Evolutionary conservation across 257 asterid species (phyloP).

Genomic region (Ligustrum vulgare): DNA sequence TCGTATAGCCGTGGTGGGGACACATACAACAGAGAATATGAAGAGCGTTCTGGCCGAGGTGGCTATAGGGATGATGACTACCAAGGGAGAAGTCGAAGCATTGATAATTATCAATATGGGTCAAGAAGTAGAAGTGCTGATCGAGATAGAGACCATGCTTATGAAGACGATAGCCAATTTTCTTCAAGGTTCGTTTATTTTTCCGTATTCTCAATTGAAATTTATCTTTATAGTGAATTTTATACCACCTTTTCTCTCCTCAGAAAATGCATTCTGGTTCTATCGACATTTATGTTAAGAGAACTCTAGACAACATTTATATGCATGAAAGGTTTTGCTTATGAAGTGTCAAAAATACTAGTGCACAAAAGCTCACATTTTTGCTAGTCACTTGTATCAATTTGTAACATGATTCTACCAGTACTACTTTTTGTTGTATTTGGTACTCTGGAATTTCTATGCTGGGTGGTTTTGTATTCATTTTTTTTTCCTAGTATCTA

Average conservation of each 20-base stretch:
- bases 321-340: background rate
- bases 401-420: background rate
- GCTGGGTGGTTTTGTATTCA: background rate
- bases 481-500: background rate
- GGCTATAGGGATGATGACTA: conserved; percentile 67
- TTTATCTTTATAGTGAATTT: background rate
- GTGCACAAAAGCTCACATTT: background rate
- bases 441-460: background rate
- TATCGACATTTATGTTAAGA: conserved; percentile 16
- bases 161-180: conserved; percentile 82
- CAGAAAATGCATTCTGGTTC: conserved; percentile 6
- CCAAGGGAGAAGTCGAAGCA: conserved; percentile 59
- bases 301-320: background rate
- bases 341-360: background rate
- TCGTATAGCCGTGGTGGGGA: conserved; percentile 60
- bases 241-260: background rate
- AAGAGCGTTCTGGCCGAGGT: conserved; percentile 3
- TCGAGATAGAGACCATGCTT: conserved; percentile 49
- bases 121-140: conserved; percentile 90
- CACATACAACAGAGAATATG: background rate
- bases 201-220: background rate
- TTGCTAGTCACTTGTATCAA: background rate
- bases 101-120: conserved; percentile 60
- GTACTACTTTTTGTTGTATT: background rate
- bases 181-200: conserved; percentile 64